Percentiles rank a stretch among this genome's conserved stretches.
Conservation (phyloP, 441 rosid species). For the Populus trichocarpa region DNA sequence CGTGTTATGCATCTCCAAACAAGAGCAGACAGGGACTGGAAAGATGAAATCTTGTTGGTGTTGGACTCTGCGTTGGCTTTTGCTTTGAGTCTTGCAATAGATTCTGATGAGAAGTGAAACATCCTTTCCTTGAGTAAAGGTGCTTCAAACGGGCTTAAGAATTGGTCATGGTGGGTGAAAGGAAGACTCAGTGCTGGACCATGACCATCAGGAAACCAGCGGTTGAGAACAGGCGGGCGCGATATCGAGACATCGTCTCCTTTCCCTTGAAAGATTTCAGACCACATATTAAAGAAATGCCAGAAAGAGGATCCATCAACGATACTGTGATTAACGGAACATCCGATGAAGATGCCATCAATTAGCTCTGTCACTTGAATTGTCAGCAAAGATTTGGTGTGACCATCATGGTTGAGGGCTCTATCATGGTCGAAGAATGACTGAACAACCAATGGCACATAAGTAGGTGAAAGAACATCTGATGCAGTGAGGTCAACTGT, state of each 20-base stretch:
- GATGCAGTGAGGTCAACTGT: too few species aligned
- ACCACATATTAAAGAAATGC: slow-evolving; percentile 59
- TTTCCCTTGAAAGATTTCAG: slow-evolving; percentile 52
- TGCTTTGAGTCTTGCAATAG: slow-evolving; percentile 41
- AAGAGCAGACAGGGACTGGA: slow-evolving; percentile 56
- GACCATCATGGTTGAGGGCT: too few species aligned
- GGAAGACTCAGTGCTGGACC: slow-evolving; percentile 48
- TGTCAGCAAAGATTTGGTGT: too few species aligned
- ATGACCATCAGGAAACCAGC: slow-evolving; percentile 52
- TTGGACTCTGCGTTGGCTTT: slow-evolving; percentile 38
- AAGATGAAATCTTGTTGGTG: slow-evolving; percentile 62
- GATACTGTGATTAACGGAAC: slow-evolving; percentile 56
- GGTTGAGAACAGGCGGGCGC: slow-evolving; percentile 39
- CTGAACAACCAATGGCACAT: too few species aligned
- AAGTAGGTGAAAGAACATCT: too few species aligned
- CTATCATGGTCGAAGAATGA: too few species aligned
- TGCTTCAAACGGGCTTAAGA: slow-evolving; percentile 40
- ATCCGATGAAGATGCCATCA: slow-evolving; percentile 76
- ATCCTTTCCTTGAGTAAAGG: slow-evolving; percentile 51
- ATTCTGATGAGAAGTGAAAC: slow-evolving; percentile 53
- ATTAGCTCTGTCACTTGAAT: too few species aligned
- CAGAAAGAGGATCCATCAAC: slow-evolving; percentile 63
- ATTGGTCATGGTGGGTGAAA: slow-evolving; percentile 38
- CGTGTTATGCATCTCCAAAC: slow-evolving; percentile 61
- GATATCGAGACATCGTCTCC: slow-evolving; percentile 22